phyloP scores from a whole-genome alignment of 2,329 filamentous ascomycete species.

The Phyllosticta citrichinensis region DNA sequence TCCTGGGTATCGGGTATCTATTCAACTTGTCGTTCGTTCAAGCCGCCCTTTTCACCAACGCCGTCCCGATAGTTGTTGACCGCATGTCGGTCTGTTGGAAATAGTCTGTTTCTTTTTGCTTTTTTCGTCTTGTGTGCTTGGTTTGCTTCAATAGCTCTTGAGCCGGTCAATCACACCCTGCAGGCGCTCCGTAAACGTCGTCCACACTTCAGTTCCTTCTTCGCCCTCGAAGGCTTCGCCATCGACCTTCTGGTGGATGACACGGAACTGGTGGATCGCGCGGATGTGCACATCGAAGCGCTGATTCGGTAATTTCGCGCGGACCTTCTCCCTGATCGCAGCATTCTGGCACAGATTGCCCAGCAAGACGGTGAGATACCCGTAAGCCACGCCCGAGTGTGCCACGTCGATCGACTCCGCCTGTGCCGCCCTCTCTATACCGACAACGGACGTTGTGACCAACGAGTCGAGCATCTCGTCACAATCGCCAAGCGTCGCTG shows the following conservation, averaged over 20 bases:
- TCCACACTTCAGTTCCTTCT: conserved; percentile 36
- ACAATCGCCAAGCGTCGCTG: conserved; percentile 20
- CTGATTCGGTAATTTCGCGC: conserved; percentile 26
- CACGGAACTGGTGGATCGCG: conserved; percentile 53
- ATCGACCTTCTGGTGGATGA: conserved; percentile 51
- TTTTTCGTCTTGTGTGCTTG: not conserved
- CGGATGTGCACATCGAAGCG: conserved; percentile 42
- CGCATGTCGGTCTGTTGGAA: not conserved
- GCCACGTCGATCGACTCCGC: conserved; percentile 54
- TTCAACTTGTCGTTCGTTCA: conserved; percentile 1
- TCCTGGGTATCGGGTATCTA: conserved; percentile 10
- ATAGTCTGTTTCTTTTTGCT: not conserved
- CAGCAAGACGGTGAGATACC: conserved; percentile 75
- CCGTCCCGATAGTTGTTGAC: not conserved
- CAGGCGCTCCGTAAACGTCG: conserved; percentile 44
- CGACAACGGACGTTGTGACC: conserved; percentile 56
- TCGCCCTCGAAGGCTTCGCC: conserved; percentile 29
- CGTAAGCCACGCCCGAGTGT: conserved; percentile 71
- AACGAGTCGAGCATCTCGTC: conserved; percentile 47
- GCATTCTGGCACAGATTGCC: conserved; percentile 63
- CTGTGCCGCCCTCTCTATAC: conserved; percentile 51
- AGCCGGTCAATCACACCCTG: conserved; percentile 42
- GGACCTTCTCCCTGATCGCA: conserved; percentile 34
- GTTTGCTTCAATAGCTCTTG: conserved; percentile 13
- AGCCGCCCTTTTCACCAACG: not conserved